Percentiles rank a stretch among this genome's conserved stretches.
These are phyloP conservation scores for Aegilops longissima DNA, from an alignment of 176 grass and related monocot species.

Conservation along the genomic window DNA sequence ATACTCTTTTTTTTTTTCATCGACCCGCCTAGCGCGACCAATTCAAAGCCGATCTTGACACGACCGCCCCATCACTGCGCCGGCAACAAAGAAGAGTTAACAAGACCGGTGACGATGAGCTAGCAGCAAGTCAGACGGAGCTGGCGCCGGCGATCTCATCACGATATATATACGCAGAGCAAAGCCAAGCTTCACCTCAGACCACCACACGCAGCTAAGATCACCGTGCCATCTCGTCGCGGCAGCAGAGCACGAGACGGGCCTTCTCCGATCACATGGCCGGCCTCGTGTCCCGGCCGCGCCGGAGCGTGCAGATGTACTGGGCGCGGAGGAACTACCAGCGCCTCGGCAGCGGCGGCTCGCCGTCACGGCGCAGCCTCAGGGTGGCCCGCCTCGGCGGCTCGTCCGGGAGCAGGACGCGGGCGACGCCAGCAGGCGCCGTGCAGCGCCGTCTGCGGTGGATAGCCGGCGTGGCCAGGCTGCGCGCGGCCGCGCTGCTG, in stretches of 20 bases:
- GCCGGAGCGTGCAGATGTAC: slow-evolving; percentile 49
- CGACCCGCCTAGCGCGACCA: slow-evolving; percentile 20
- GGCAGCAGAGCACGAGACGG: neutral
- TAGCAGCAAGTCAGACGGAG: neutral
- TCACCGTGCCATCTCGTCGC: neutral
- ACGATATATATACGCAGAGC: neutral
- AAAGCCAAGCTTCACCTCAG: neutral
- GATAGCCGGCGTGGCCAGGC: neutral
- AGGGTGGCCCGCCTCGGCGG: slow-evolving; percentile 34
- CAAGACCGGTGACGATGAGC: neutral
- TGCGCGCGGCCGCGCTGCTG: slow-evolving; percentile 18
- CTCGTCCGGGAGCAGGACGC: neutral
- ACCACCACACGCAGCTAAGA: neutral
- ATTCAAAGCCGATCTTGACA: slow-evolving; percentile 16
- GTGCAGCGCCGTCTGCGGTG: neutral
- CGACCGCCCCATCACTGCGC: neutral
- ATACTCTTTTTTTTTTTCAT: no score
- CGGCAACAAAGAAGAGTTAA: slow-evolving; percentile 33
- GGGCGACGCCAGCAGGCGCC: neutral
- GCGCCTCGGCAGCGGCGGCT: slow-evolving; percentile 28
- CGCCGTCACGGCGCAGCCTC: slow-evolving; percentile 39
- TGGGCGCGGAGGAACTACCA: slow-evolving; percentile 51
- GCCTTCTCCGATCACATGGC: slow-evolving; percentile 32
- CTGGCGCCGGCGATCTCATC: neutral
- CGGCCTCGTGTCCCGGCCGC: slow-evolving; percentile 36